Evolutionary conservation across 2,329 filamentous ascomycete species (phyloP), one percentile per base, ranked within the genome.

Genomic region (Septoria linicola): DNA sequence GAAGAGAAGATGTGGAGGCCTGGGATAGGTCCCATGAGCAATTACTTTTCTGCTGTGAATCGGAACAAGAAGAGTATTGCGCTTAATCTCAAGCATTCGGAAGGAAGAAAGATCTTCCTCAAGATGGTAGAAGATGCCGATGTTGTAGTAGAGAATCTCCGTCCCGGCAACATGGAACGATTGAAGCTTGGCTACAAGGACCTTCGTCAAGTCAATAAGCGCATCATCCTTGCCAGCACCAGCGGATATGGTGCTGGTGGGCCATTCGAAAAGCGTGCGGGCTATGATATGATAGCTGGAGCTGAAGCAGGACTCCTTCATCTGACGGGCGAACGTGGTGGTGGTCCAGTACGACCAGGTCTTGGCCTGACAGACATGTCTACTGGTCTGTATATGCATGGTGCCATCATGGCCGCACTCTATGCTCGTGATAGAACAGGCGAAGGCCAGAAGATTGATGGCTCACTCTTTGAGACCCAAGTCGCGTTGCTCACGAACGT

Each of bases 211-310:
- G 36, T 67, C 14, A 75, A 76, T 44, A 68, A 70, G 2, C 49
- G 63, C 2, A 61, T 76, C 16, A 73, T 77, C 25, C 70, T 72
- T 17, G 72, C 74, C 1, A 72, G 70, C 31, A 66, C 76, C 1
- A 73, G 73, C 41, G 72, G 72, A 34, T 74, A 74, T 49, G 73
- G 74, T 1, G 62, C 67, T 3, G 59, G 55, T 7, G 74, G 74
- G 0, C 74, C 73, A 2, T 76, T 72, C 51, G 62, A 67, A 3
- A 65, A 66, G 23, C 64, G 73, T 7, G 70, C 72, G 5, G 74
- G 74, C 0, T 76, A 76, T 58, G 73, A 76, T 54, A 70, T 70
- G 8, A 76, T 77, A 19, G 73, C 69, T 0, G 73, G 66, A 3
- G 72, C 72, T 0, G 72, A 76, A 53, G 72, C 63, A 10, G 73